Evolutionary conservation across 495 filamentous ascomycete genomes (phyloP).

Genomic region (Aspergillus mulundensis): DNA sequence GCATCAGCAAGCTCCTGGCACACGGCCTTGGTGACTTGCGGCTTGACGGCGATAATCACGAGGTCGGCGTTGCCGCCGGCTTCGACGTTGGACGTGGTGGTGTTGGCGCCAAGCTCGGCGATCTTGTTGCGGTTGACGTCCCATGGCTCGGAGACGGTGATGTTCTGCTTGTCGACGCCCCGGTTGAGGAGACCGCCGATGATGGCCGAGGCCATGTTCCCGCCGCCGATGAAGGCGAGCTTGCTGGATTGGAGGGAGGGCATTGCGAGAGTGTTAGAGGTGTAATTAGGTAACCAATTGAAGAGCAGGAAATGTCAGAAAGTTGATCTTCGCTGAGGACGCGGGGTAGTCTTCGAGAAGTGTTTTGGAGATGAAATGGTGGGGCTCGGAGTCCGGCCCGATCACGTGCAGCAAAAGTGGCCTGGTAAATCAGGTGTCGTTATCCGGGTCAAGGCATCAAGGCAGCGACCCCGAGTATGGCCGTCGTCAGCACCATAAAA

Average conservation of each 20-base stretch:
- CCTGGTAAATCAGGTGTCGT: neutral
- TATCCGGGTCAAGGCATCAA: neutral
- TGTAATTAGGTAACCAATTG: too few species aligned
- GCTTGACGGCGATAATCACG: conserved; percentile 71
- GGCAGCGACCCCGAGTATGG: neutral
- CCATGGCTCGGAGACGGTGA: conserved; percentile 73
- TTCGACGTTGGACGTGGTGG: conserved; percentile 79
- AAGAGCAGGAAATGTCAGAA: too few species aligned
- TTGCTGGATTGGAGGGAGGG: conserved; percentile 36
- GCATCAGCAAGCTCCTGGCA: conserved; percentile 90
- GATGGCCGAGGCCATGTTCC: conserved; percentile 45
- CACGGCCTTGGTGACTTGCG: conserved; percentile 75
- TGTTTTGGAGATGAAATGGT: neutral
- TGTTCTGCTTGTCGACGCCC: conserved; percentile 35
- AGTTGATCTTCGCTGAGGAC: too few species aligned
- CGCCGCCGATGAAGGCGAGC: conserved; percentile 42
- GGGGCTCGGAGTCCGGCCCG: neutral
- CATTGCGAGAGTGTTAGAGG: conserved; percentile 15
- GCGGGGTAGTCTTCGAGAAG: neutral
- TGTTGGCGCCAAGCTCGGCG: conserved; percentile 80
- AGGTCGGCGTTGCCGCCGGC: conserved; percentile 92
- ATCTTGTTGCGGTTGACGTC: conserved; percentile 80
- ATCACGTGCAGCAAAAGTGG: neutral
- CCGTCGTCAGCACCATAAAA: neutral
- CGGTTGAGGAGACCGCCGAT: conserved; percentile 37